Conservation (phyloP, 2,329 filamentous ascomycete species). For the Microdochium paspali region DNA sequence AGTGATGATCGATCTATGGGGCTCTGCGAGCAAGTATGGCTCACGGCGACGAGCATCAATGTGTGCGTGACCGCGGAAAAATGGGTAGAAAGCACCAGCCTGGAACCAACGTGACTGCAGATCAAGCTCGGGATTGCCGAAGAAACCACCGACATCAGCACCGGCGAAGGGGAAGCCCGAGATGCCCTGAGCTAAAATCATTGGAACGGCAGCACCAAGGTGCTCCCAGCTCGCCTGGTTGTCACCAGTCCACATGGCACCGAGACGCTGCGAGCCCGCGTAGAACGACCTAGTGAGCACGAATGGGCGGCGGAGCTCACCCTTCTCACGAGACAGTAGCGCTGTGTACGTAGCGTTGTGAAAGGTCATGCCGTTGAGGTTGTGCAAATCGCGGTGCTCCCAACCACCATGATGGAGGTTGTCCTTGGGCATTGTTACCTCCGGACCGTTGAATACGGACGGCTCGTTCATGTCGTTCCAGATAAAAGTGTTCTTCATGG, state of each 20-base stretch:
- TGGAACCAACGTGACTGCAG: conserved; percentile 94
- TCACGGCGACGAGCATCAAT: conserved; percentile 92
- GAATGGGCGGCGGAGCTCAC: conserved; percentile 78
- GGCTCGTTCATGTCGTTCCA: conserved; percentile 99
- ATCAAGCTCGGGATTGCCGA: conserved; percentile 91
- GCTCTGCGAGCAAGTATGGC: conserved; percentile 79
- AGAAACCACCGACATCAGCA: conserved; percentile 95
- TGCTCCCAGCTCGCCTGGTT: conserved; percentile 93
- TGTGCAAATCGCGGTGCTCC: conserved; percentile 97
- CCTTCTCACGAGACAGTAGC: conserved; percentile 74
- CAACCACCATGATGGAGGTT: conserved; percentile 85
- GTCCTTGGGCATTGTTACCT: conserved; percentile 98
- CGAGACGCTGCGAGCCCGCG: conserved; percentile 78
- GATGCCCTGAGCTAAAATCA: conserved; percentile 89
- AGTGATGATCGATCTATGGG: conserved; percentile 78
- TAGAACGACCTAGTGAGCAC: conserved; percentile 90
- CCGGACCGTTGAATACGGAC: conserved; percentile 95
- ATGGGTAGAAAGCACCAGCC: conserved; percentile 91
- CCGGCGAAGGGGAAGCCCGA: conserved; percentile 89
- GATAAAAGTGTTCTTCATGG: conserved; percentile 77
- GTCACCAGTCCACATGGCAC: conserved; percentile 98
- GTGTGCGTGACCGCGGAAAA: conserved; percentile 95
- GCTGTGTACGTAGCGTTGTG: conserved; percentile 90
- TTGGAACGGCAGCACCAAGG: conserved; percentile 79
- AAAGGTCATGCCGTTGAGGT: conserved; percentile 90